These are phyloP conservation scores for Schizonepeta tenuifolia DNA, from an alignment of 257 asterid genomes.

Conservation along the genomic window DNA sequence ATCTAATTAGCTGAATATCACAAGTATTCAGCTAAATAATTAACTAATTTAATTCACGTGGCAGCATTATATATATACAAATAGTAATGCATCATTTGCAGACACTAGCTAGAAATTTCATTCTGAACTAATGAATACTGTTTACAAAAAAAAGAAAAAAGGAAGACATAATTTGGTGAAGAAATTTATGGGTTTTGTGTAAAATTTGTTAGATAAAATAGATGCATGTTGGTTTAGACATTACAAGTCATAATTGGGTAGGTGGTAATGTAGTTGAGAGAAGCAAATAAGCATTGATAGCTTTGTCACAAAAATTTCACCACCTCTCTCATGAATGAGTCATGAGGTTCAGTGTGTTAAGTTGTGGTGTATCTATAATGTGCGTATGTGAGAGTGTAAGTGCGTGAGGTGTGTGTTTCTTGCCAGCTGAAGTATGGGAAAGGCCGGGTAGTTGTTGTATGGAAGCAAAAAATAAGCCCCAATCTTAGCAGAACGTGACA, in stretches of 20 bases:
- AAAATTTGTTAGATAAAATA: not conserved
- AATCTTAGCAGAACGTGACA: slow-evolving; percentile 42
- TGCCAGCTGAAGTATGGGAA: slow-evolving; percentile 18
- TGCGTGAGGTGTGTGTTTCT: slow-evolving; percentile 20
- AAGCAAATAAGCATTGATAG: slow-evolving; percentile 33
- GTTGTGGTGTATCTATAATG: not conserved
- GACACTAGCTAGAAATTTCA: no score
- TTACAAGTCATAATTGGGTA: slow-evolving; percentile 23
- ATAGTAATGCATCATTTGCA: not conserved
- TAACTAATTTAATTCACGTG: not conserved
- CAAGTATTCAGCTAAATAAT: no score
- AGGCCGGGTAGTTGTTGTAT: not conserved
- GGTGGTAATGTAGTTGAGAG: slow-evolving; percentile 34
- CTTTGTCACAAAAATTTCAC: slow-evolving; percentile 5
- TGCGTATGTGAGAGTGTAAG: not conserved
- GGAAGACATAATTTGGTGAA: not conserved
- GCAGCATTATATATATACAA: not conserved
- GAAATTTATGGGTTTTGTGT: not conserved
- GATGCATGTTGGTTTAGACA: not conserved
- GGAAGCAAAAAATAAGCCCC: slow-evolving; percentile 25
- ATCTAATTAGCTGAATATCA: no score
- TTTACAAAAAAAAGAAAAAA: no score
- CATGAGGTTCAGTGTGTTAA: not conserved
- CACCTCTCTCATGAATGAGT: slow-evolving; percentile 7
- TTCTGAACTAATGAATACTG: no score